phyloP scores from a whole-genome alignment of 2,329 filamentous ascomycete genomes.

The Chaetoscypha palmicola region DNA sequence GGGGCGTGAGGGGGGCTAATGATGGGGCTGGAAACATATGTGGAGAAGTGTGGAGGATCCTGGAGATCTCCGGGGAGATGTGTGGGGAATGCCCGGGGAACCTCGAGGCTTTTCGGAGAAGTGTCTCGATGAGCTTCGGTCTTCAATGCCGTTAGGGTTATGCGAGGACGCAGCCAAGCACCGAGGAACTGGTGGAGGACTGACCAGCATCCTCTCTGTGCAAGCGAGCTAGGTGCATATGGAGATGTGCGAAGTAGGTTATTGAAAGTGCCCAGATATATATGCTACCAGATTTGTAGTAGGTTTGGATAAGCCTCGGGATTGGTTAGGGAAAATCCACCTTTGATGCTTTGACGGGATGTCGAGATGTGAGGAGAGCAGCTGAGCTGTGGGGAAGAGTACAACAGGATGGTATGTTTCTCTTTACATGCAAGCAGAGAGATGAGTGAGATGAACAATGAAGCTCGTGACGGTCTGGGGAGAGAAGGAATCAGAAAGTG shows the following conservation, averaged over 20 bases:
- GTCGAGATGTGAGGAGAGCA: slow-evolving; percentile 2
- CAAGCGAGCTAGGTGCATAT: slow-evolving; percentile 5
- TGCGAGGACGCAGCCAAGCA: slow-evolving; percentile 12
- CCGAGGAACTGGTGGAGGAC: slow-evolving; percentile 7
- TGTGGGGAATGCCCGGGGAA: neutral
- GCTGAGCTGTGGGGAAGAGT: slow-evolving; percentile 1
- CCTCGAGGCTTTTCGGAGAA: neutral
- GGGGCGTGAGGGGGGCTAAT: too few species aligned
- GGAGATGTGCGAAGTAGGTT: slow-evolving; percentile 2
- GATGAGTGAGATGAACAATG: slow-evolving; percentile 1
- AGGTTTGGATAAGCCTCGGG: slow-evolving; percentile 3
- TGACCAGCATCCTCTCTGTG: neutral
- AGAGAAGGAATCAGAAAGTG: neutral
- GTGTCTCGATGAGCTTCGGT: slow-evolving; percentile 4
- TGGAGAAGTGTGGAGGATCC: neutral
- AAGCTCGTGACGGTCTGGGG: neutral
- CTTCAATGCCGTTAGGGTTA: slow-evolving; percentile 13
- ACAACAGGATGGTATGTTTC: neutral
- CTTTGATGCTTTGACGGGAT: slow-evolving; percentile 4
- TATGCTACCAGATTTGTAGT: slow-evolving; percentile 6
- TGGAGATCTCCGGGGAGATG: neutral
- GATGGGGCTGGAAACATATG: too few species aligned
- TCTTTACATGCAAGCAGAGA: neutral
- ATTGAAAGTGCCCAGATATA: slow-evolving; percentile 5
- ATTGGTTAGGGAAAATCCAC: slow-evolving; percentile 1